Evolutionary conservation across 108 stramenopile species (phyloP).

Genomic region (Skeletonema potamos): DNA sequence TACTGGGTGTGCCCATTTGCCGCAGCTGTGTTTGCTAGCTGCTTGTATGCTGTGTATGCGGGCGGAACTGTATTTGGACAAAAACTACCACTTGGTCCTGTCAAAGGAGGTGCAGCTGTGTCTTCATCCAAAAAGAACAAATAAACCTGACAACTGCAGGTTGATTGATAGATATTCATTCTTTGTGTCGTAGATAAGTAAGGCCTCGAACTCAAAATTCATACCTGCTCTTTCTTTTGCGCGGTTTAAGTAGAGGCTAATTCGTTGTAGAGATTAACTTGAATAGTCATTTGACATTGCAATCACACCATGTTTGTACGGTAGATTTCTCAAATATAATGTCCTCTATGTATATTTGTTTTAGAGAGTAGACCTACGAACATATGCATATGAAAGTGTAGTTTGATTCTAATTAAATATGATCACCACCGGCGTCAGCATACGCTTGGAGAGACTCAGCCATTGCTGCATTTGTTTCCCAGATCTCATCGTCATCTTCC

Average conservation of each 20-base stretch:
- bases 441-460: conserved; percentile 34
- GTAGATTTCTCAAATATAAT: no score
- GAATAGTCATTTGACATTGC: no score
- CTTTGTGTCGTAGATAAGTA: conserved; percentile 1
- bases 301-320: no score
- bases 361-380: background rate
- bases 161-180: background rate
- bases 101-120: conserved; percentile 46
- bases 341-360: background rate
- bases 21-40: conserved; percentile 66
- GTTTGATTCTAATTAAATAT: conserved; percentile 1
- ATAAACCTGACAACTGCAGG: conserved; percentile 5
- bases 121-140: conserved; percentile 54
- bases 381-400: background rate
- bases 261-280: background rate
- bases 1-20: conserved; percentile 80
- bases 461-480: conserved; percentile 38
- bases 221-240: no score
- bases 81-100: conserved; percentile 71
- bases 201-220: no score
- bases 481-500: conserved; percentile 46
- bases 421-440: conserved; percentile 28
- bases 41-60: conserved; percentile 72
- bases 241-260: background rate
- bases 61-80: conserved; percentile 75